These are phyloP conservation scores for Xanthoparmelia taractica DNA, from an alignment of 495 filamentous ascomycete species.

Conservation along the genomic window DNA sequence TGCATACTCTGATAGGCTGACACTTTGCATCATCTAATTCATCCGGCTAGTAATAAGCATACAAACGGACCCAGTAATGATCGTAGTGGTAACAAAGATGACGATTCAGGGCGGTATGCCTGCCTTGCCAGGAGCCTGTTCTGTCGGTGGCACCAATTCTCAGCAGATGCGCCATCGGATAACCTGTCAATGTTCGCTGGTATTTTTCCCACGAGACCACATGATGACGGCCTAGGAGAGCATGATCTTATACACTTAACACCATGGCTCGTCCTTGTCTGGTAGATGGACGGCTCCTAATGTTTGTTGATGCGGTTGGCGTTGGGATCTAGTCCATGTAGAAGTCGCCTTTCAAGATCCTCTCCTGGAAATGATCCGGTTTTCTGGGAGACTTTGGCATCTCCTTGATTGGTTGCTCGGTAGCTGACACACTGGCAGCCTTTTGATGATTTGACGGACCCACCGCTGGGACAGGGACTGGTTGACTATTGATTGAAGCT, in stretches of 20 bases:
- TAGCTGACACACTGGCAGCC: slow-evolving; percentile 58
- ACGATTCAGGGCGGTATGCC: neutral
- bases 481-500: slow-evolving; percentile 49
- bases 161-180: neutral
- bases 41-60: neutral
- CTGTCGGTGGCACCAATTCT: neutral
- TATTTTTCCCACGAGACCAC: neutral
- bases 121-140: neutral
- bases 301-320: neutral
- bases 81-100: neutral
- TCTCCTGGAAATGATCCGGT: slow-evolving; percentile 89
- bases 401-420: slow-evolving; percentile 60
- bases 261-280: neutral
- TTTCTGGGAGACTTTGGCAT: slow-evolving; percentile 59
- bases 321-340: slow-evolving; percentile 70
- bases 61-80: neutral
- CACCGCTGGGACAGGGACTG: slow-evolving; percentile 26
- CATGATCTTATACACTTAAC: neutral
- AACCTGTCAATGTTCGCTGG: neutral
- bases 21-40: neutral
- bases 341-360: slow-evolving; percentile 94
- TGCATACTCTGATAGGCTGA: neutral
- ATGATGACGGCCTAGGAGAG: neutral
- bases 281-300: neutral
- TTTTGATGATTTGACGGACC: slow-evolving; percentile 39